Percentiles rank a stretch among this genome's conserved stretches.
Conservation (phyloP, 257 asterid genomes). For the Voacanga thouarsii region DNA sequence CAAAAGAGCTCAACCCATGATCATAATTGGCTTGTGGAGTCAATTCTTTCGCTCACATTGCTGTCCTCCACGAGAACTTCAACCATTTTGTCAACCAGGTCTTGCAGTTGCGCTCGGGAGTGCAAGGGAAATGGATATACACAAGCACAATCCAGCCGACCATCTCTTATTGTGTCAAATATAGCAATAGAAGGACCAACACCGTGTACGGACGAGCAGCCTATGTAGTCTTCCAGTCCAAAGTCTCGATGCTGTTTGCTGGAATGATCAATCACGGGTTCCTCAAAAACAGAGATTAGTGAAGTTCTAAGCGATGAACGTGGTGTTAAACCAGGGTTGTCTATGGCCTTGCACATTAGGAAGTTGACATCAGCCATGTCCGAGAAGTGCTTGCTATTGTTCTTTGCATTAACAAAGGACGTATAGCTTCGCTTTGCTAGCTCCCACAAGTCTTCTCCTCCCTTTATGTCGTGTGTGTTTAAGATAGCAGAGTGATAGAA, state of each 20-base stretch:
- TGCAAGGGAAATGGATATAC: conserved; percentile 74
- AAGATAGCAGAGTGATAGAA: conserved; percentile 61
- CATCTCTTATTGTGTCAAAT: conserved; percentile 62
- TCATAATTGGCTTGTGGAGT: not conserved
- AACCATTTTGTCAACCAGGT: conserved; percentile 41
- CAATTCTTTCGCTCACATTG: not conserved
- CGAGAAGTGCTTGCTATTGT: conserved; percentile 51
- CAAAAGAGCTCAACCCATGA: not conserved
- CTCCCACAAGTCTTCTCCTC: conserved; percentile 49
- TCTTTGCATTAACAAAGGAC: conserved; percentile 38
- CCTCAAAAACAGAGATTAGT: conserved; percentile 61
- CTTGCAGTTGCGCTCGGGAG: conserved; percentile 58
- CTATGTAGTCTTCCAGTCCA: conserved; percentile 59
- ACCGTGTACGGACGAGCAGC: conserved; percentile 67
- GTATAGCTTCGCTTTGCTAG: conserved; percentile 38
- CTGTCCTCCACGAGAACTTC: conserved; percentile 23
- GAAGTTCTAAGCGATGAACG: conserved; percentile 55
- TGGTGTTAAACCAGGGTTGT: conserved; percentile 58
- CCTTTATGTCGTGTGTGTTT: conserved; percentile 45
- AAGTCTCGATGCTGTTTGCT: conserved; percentile 22
- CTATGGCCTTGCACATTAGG: conserved; percentile 62
- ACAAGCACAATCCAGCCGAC: conserved; percentile 55
- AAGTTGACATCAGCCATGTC: conserved; percentile 69
- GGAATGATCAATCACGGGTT: conserved; percentile 52
- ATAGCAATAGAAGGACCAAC: conserved; percentile 70